Evolutionary conservation across 805 yeast genomes (phyloP), one percentile per base, ranked within the genome.

Genomic region (Lipomyces mesembrius): DNA sequence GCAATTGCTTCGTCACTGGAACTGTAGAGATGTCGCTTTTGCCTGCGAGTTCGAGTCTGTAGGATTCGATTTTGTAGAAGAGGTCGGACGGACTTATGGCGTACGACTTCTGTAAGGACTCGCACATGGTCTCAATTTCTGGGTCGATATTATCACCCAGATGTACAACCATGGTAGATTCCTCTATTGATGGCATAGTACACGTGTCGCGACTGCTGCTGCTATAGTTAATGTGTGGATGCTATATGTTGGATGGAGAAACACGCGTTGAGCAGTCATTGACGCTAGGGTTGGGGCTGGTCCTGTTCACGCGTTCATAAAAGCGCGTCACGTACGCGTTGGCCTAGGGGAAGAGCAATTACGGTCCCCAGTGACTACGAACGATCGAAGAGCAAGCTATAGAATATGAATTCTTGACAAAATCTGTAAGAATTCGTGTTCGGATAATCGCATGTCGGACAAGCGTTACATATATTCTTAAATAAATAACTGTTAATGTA

Each of bases 11-110:
- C 8, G 63, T 51, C 27, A 54, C 55, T n/a, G 61, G 43, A 27
- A 43, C 53, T 22, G 20, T 59, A 11, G 35, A 34, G 3, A 59
- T 35, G 9, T 63, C 64, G 12, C 55, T 9, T 22, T 20, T 34
- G n/a, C 17, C 49, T 17, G 37, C 54, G 17, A 53, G 62, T 46
- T 51, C 37, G 51, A 66, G 37, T 17, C 61, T 64, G 29, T 43
- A 60, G 5, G 66, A 56, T 22, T 67, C 71, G 55, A 67, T 61
- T 53, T 67, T 67, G 62, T 60, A 67, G 39, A 14, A 65, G 27
- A 67, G 61, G 39, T 67, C 71, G 46, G 43, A 37, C n/a, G 60
- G 51, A 5, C 64, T 39, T 9, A 67, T 46, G n/a, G 59, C 17
- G 60, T 46, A 67, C 20, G 71, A 57, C 11, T 60, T 59, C 22